A percentile compares a stretch with the other conserved stretches of the same genome.
Conservation (phyloP, 2,329 filamentous ascomycete species). For the Beauveria pseudobassiana region DNA sequence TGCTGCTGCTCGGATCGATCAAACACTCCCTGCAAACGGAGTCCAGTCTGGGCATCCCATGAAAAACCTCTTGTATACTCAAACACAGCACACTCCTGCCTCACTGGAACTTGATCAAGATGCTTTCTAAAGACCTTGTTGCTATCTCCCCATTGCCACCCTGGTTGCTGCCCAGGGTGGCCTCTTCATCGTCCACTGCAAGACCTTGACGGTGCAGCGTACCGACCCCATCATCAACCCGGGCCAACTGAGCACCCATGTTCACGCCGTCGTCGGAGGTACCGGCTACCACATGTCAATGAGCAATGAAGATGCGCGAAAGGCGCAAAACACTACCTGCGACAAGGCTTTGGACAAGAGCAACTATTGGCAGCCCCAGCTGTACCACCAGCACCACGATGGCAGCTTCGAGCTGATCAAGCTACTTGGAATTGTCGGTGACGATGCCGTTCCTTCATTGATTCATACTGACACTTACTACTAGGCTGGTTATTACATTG, state of each 20-base stretch:
- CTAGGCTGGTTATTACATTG: constrained; percentile 22
- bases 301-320: constrained; percentile 41
- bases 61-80: neutral
- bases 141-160: neutral
- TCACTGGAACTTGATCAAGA: neutral
- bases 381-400: constrained; percentile 44
- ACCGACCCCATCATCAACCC: constrained; percentile 53
- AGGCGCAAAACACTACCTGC: constrained; percentile 57
- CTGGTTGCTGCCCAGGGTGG: neutral
- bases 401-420: constrained; percentile 43
- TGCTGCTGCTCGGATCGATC: neutral
- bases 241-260: constrained; percentile 44
- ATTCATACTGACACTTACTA: neutral
- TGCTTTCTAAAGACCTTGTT: neutral
- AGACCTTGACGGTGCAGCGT: constrained; percentile 30
- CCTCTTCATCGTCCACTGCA: constrained; percentile 22
- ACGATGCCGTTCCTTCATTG: no score
- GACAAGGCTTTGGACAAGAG: constrained; percentile 53
- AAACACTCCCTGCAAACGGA: constrained; percentile 2
- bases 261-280: constrained; percentile 56
- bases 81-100: neutral
- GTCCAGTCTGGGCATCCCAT: neutral
- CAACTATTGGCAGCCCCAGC: constrained; percentile 61
- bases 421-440: constrained; percentile 21
- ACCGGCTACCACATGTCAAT: constrained; percentile 51